A percentile compares a stretch with the other conserved stretches of the same genome.
Conservation (phyloP, 495 filamentous ascomycete species). For the Bryoglossum gracile region DNA sequence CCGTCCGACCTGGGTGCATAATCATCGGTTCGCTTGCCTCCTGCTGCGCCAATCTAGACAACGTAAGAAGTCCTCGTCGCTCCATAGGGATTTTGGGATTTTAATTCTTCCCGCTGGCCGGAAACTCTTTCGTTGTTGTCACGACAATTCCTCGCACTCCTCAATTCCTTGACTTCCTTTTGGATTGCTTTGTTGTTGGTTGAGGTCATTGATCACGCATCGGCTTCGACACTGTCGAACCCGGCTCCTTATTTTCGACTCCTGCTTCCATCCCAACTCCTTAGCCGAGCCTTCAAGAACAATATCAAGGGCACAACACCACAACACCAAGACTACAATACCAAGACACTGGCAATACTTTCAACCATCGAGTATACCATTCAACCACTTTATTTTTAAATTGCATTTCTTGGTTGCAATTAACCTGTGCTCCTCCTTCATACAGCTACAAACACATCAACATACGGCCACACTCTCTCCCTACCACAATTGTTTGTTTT, state of each 20-base stretch:
- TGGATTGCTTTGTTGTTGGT: conserved; percentile 2
- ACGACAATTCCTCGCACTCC: neutral
- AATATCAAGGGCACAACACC: conserved; percentile 1
- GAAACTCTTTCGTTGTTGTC: conserved; percentile 7
- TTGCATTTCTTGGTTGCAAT: conserved; percentile 1
- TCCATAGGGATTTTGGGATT: neutral
- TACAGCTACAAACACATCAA: no score
- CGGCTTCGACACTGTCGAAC: no score
- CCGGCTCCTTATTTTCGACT: no score
- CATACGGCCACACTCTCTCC: neutral
- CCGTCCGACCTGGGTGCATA: conserved; percentile 1
- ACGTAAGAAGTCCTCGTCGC: neutral
- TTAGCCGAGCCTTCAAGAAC: conserved; percentile 1
- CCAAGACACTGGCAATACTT: neutral
- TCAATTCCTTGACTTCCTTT: neutral
- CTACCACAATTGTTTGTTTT: neutral
- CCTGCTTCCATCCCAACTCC: neutral
- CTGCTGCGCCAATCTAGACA: conserved; percentile 7
- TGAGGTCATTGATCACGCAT: no score
- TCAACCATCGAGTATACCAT: no score
- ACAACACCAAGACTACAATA: conserved; percentile 6
- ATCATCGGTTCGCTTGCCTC: conserved; percentile 1
- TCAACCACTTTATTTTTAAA: no score
- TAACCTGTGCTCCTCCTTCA: no score
- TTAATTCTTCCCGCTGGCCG: conserved; percentile 16